Conservation (phyloP, 2,329 filamentous ascomycete genomes). For the Alternaria rosae region DNA sequence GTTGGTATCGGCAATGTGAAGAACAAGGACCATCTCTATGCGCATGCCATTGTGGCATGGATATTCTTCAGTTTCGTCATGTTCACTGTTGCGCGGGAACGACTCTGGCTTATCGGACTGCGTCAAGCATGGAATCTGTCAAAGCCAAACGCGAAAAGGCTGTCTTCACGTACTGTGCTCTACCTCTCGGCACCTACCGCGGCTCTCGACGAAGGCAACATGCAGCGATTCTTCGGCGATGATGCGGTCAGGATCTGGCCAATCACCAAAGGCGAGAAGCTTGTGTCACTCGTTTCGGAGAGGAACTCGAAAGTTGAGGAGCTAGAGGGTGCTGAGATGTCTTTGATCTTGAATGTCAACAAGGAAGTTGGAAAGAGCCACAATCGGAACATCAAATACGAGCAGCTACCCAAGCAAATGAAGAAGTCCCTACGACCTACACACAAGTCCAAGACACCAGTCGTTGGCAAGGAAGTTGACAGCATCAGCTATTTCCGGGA, state of each 20-base stretch:
- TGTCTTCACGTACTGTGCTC: constrained; percentile 89
- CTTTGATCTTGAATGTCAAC: constrained; percentile 82
- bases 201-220: constrained; percentile 78
- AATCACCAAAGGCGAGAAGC: constrained; percentile 74
- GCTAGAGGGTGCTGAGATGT: constrained; percentile 86
- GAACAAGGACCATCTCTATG: constrained; percentile 71
- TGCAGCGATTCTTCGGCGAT: constrained; percentile 81
- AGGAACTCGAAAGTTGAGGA: constrained; percentile 81
- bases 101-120: constrained; percentile 89
- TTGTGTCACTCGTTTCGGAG: constrained; percentile 82
- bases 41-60: constrained; percentile 81
- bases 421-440: constrained; percentile 66
- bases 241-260: constrained; percentile 87
- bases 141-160: constrained; percentile 80
- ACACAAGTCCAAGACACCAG: constrained; percentile 43
- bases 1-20: constrained; percentile 81
- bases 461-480: constrained; percentile 89
- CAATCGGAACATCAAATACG: constrained; percentile 57
- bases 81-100: constrained; percentile 85
- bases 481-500: constrained; percentile 88
- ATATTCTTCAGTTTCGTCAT: constrained; percentile 87
- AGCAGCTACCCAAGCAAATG: constrained; percentile 61
- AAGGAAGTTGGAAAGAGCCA: constrained; percentile 70
- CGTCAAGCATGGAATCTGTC: constrained; percentile 91
- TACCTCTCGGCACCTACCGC: constrained; percentile 83